A percentile compares a stretch with the other conserved stretches of the same genome.
Conservation (phyloP, 805 yeast species). For the Candida xiaguanensis region DNA sequence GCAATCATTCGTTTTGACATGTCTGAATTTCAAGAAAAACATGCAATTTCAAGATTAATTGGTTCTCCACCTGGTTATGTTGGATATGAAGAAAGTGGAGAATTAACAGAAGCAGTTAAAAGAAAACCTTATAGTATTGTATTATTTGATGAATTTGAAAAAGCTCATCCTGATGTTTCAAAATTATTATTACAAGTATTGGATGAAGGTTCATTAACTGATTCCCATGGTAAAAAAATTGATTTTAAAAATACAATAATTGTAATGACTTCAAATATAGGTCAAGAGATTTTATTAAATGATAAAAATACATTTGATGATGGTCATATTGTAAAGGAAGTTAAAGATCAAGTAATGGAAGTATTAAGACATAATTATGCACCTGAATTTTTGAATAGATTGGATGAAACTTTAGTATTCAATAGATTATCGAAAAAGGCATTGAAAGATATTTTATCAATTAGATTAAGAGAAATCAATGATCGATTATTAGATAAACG, state of each 20-base stretch:
- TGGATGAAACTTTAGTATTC: conserved; percentile 91
- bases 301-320: conserved; percentile 59
- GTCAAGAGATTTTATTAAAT: conserved; percentile 79
- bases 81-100: conserved; percentile 94
- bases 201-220: conserved; percentile 94
- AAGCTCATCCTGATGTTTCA: conserved; percentile 94
- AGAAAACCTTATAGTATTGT: conserved; percentile 93
- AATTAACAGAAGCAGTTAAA: conserved; percentile 92
- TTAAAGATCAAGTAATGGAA: conserved; percentile 60
- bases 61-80: conserved; percentile 99
- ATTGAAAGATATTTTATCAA: conserved; percentile 75
- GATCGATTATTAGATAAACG: conserved; percentile 76
- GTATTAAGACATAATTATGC: conserved; percentile 73
- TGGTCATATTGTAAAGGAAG: conserved; percentile 52
- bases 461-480: conserved; percentile 77
- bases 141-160: conserved; percentile 92
- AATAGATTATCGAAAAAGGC: conserved; percentile 81
- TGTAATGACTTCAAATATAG: conserved; percentile 95
- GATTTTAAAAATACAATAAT: conserved; percentile 93
- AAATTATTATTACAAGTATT: conserved; percentile 86
- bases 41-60: conserved; percentile 81
- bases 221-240: conserved; percentile 89
- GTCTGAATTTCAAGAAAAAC: conserved; percentile 97
- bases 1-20: conserved; percentile 91
- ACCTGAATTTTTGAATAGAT: conserved; percentile 92